These are phyloP conservation scores for Herpetomonas tarakana DNA, from an alignment of 208 protist genomes.

Conservation along the genomic window DNA sequence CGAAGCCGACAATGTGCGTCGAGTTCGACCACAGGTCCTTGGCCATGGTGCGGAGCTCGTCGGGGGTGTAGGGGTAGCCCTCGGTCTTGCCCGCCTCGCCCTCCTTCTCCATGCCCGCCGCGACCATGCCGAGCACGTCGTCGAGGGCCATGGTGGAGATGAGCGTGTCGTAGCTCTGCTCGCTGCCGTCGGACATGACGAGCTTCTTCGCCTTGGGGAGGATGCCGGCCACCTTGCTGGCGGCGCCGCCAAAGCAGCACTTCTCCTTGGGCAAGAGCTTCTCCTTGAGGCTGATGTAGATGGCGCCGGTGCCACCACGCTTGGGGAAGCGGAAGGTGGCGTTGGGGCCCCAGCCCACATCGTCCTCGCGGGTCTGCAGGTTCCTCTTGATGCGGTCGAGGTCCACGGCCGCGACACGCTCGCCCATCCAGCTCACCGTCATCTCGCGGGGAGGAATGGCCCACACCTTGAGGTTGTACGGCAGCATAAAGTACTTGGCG, in stretches of 20 bases:
- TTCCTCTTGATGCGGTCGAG: slow-evolving; percentile 51
- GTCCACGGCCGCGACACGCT: slow-evolving; percentile 71
- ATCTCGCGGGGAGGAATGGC: slow-evolving; percentile 57
- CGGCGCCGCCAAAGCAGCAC: slow-evolving; percentile 22
- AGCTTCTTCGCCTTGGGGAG: slow-evolving; percentile 29
- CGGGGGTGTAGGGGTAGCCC: slow-evolving; percentile 6
- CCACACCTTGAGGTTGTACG: slow-evolving; percentile 86
- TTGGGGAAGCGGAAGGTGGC: slow-evolving; percentile 72
- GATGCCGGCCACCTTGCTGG: slow-evolving; percentile 30
- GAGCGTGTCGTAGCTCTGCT: slow-evolving; percentile 46
- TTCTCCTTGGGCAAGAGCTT: slow-evolving; percentile 29
- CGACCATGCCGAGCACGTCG: slow-evolving; percentile 35
- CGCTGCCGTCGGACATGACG: slow-evolving; percentile 29
- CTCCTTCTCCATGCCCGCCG: slow-evolving; percentile 18
- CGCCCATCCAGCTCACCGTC: slow-evolving; percentile 70
- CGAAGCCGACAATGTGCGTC: slow-evolving; percentile 69
- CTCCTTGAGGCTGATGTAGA: slow-evolving; percentile 40
- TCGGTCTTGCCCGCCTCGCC: not conserved
- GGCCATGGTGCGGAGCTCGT: slow-evolving; percentile 27
- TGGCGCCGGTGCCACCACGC: slow-evolving; percentile 60
- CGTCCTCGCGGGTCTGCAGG: slow-evolving; percentile 42
- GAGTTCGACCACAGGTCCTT: slow-evolving; percentile 44
- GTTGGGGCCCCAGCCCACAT: slow-evolving; percentile 77
- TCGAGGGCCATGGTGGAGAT: slow-evolving; percentile 54
- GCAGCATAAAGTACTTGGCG: slow-evolving; percentile 63